phyloP scores from a whole-genome alignment of 1,284 basidiomycete species.

The Ceratobasidium sp. region DNA sequence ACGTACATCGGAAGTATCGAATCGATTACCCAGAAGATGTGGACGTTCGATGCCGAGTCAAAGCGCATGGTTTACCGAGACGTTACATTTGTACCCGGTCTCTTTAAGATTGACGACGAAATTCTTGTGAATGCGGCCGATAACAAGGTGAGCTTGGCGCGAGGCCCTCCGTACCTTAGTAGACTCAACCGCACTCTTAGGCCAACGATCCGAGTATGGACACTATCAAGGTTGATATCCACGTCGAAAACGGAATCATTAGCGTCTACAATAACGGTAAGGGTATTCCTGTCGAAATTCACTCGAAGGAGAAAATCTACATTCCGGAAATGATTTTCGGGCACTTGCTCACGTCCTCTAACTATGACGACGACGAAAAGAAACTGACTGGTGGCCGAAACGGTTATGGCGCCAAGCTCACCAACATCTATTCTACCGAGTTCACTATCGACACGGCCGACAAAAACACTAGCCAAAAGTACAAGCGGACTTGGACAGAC shows the following conservation, averaged over 20 bases:
- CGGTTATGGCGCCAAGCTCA: slow-evolving; percentile 97
- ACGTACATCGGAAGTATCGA: slow-evolving; percentile 98
- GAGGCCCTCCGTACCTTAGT: background rate
- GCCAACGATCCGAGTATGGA: slow-evolving; percentile 92
- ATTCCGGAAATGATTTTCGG: slow-evolving; percentile 99
- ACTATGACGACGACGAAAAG: slow-evolving; percentile 99
- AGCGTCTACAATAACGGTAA: slow-evolving; percentile 96
- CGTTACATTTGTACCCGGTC: slow-evolving; percentile 95
- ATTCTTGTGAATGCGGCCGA: slow-evolving; percentile 99
- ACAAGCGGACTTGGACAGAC: slow-evolving; percentile 93
- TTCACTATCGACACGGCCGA: slow-evolving; percentile 99
- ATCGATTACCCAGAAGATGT: slow-evolving; percentile 85
- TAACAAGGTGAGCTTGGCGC: slow-evolving; percentile 80
- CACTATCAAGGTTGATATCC: slow-evolving; percentile 87
- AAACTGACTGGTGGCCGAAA: slow-evolving; percentile 99
- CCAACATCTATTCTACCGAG: slow-evolving; percentile 98
- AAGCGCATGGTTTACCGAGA: slow-evolving; percentile 85
- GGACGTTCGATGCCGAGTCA: slow-evolving; percentile 86
- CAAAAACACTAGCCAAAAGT: slow-evolving; percentile 88
- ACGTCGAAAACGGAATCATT: slow-evolving; percentile 87
- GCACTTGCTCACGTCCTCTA: slow-evolving; percentile 93
- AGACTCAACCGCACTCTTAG: slow-evolving; percentile 60
- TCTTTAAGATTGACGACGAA: slow-evolving; percentile 99
- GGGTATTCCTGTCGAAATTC: slow-evolving; percentile 97
- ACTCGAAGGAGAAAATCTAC: slow-evolving; percentile 92